These are phyloP conservation scores for Tubosaeta sp. DNA, from an alignment of 768 basidiomycete genomes.

Conservation along the genomic window DNA sequence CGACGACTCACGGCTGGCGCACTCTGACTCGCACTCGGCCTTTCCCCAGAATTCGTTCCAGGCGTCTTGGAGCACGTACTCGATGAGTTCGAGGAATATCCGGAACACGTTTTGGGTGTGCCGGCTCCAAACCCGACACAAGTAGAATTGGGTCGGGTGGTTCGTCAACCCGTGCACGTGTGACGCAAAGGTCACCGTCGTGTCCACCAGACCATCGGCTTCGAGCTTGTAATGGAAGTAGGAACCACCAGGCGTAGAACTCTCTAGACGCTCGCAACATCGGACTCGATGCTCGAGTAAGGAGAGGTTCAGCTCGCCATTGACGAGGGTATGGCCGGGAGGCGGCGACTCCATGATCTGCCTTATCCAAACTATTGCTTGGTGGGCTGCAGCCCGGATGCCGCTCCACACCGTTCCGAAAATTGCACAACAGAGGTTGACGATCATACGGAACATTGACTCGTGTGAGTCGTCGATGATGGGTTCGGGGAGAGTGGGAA, in stretches of 20 bases:
- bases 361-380: slow-evolving; percentile 1
- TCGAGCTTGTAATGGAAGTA: slow-evolving; percentile 12
- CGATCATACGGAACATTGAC: slow-evolving; percentile 11
- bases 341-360: slow-evolving; percentile 7
- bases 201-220: slow-evolving; percentile 7
- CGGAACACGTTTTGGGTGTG: slow-evolving; percentile 11
- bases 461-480: slow-evolving; percentile 3
- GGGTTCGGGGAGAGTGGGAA: slow-evolving; percentile 1
- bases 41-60: not conserved
- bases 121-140: slow-evolving; percentile 22
- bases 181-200: slow-evolving; percentile 6
- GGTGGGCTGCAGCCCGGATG: not conserved
- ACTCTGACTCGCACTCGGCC: not conserved
- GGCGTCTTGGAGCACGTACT: slow-evolving; percentile 7
- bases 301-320: slow-evolving; percentile 20
- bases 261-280: slow-evolving; percentile 2
- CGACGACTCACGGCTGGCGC: slow-evolving; percentile 1
- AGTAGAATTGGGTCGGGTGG: slow-evolving; percentile 9
- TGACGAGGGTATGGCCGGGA: slow-evolving; percentile 19
- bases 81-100: slow-evolving; percentile 14
- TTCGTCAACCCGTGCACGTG: not conserved
- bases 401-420: slow-evolving; percentile 7
- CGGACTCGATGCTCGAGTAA: slow-evolving; percentile 21
- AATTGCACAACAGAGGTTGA: slow-evolving; percentile 8
- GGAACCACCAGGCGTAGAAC: not conserved